Evolutionary conservation across 352 stramenopile species (phyloP), one percentile per base, ranked within the genome.

Genomic region (Thraustotheca clavata): DNA sequence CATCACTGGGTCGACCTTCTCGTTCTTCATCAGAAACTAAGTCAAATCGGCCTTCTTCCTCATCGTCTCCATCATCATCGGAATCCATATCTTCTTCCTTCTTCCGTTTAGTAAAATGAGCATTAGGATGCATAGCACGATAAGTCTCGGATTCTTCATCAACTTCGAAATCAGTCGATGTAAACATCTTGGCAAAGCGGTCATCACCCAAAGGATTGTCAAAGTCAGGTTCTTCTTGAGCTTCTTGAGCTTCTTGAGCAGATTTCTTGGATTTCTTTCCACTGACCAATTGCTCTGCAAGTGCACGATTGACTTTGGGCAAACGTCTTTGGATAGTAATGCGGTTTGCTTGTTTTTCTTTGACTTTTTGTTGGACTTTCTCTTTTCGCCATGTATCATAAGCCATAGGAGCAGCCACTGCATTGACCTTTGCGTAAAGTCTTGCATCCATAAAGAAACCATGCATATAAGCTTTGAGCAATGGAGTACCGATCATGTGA

Each of bases 371-470:
- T 73, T 97, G 91, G 31, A 99, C 77, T 73, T 98, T 96, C 50
- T 98, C 91, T 72, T 98, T 98, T 27, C 91, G 83, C 71, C 95
- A 99, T 65, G 98, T 87, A 71, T 99, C 95, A 74, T 99, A 99
- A 60, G 97, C 96, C 60, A 98, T 98, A 49, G 97, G 96, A 70
- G 98, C 95, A 11, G 94, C 89, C 39, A 99, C 96, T 38, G 94
- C 89, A 70, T 96, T 89, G 31, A 99, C 88, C 73, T 96, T 97
- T 66, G 94, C 92, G 77, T 99, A 98, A 35, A 99, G 76, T 24
- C 94, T 90, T 31, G 94, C 96, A 71, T 99, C 96, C 79, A 99
- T 99, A 75, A 99, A 99, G 79, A 98, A 99, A 47, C 97, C 97
- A 79, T 99, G 97, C 97, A 99, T 99, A 81, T 99, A 99, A 9